Conservation (phyloP, 176 grass and related monocot genomes). For the Lolium multiflorum region DNA sequence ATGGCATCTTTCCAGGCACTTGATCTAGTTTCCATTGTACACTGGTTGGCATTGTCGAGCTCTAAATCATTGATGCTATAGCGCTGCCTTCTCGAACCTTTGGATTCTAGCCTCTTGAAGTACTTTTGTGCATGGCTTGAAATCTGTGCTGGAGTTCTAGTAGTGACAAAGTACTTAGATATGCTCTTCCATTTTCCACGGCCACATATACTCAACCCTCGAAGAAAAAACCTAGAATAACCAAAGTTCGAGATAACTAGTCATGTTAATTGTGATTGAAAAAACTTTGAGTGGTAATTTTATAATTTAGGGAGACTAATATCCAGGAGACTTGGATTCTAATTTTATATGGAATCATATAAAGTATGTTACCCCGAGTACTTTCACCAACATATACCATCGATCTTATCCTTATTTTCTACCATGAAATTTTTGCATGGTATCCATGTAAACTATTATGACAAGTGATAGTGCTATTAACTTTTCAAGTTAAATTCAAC, state of each 20-base stretch:
- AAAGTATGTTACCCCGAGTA: neutral
- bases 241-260: too few relatives aligned
- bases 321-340: too few relatives aligned
- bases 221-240: too few relatives aligned
- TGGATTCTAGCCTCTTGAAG: neutral
- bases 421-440: neutral
- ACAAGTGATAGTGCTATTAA: neutral
- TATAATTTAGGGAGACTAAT: neutral
- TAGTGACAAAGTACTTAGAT: too few relatives aligned
- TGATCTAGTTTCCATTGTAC: neutral
- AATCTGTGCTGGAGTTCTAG: too few relatives aligned
- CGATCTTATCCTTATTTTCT: neutral
- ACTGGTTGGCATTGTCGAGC: constrained; percentile 6
- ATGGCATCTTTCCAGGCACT: neutral
- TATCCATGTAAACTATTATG: neutral
- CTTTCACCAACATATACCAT: neutral
- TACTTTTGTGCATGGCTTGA: constrained; percentile 15
- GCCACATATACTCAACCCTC: too few relatives aligned
- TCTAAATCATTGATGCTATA: constrained; percentile 33
- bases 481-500: neutral
- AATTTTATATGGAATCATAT: neutral
- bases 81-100: neutral
- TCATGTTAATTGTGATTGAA: constrained; percentile 3
- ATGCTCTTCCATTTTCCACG: too few relatives aligned
- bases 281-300: neutral